Base-by-base conservation (phyloP, 768 basidiomycete genomes). In the Boletus sensibilis region DNA sequence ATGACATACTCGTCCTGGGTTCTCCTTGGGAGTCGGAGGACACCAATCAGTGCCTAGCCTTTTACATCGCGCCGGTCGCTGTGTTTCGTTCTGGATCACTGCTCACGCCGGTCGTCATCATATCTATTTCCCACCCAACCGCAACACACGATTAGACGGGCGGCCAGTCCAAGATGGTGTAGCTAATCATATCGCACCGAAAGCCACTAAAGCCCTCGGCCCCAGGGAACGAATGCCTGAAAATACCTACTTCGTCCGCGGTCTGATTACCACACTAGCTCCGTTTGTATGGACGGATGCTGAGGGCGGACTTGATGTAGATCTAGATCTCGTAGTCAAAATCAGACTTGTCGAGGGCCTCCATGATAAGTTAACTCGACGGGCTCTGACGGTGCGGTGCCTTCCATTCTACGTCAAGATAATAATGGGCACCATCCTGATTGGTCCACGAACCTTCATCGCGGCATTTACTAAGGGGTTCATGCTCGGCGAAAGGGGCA, bases 201-300 rank as follows among this genome's bases (percentile, higher is more conserved):
- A 16, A 47, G 18, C 43, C 21, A 41, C 34, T 0, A 45, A 62
- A 59, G 14, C 58, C 68, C 68, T 68, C 68, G 68, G 68, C 56
- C 61, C 68, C 68, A 70, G 27, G 68, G 68, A 60, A 49, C 35
- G 34, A 47, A 34, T 18, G 14, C 16, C 25, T 38, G 35, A 44
- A 54, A 42, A 55, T 41, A 27, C 48, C n/a, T 42, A 56, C 55
- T 51, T 57, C 23, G 14, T 42, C 68, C 59, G 64, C 50, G 56
- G 60, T 59, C 9, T 40, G 54, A 47, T 61, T 58, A 37, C 68
- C 68, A 68, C 68, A 18, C 55, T 68, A 65, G 44, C 68, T 25
- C 67, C 61, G 41, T 61, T 60, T 52, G 56, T 53, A 47, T 16
- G 23, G 39, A 46, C 55, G 52, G 65, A 52, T 53, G 38, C 40